Evolutionary conservation across 2,329 filamentous ascomycete species (phyloP).

Genomic region (Fusarium penzigii): DNA sequence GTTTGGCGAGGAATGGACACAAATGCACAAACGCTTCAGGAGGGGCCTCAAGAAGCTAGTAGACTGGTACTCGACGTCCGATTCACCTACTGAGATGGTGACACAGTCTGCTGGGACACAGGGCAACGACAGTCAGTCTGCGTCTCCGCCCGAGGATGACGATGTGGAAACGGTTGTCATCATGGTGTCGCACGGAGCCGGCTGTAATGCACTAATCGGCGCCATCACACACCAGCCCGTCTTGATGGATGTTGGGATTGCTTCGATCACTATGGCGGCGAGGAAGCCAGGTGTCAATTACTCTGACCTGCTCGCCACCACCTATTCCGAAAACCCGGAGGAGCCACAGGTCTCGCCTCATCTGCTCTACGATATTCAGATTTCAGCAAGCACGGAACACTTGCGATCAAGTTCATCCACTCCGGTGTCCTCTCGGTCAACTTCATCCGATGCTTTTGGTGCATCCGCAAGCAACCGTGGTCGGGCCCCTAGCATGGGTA

Average conservation of each 20-base stretch:
- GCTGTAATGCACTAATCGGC: slow-evolving; percentile 92
- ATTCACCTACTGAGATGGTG: slow-evolving; percentile 53
- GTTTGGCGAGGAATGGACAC: slow-evolving; percentile 91
- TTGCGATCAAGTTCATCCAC: slow-evolving; percentile 50
- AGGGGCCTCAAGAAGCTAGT: slow-evolving; percentile 77
- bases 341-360: slow-evolving; percentile 48
- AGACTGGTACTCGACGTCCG: slow-evolving; percentile 72
- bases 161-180: slow-evolving; percentile 77
- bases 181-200: slow-evolving; percentile 90
- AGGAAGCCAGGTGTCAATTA: slow-evolving; percentile 53
- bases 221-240: slow-evolving; percentile 90
- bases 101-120: slow-evolving; percentile 35
- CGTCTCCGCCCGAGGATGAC: slow-evolving; percentile 51
- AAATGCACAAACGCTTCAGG: slow-evolving; percentile 90
- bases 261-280: slow-evolving; percentile 86
- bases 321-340: slow-evolving; percentile 22
- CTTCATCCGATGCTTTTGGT: slow-evolving; percentile 31
- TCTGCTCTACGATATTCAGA: slow-evolving; percentile 70
- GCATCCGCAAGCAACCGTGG: slow-evolving; percentile 17
- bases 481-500: slow-evolving; percentile 26
- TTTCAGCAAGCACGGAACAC: slow-evolving; percentile 76
- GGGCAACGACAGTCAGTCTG: slow-evolving; percentile 36
- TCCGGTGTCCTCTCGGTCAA: slow-evolving; percentile 35
- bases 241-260: slow-evolving; percentile 84
- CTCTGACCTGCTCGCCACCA: slow-evolving; percentile 33